Percentiles rank a stretch among this genome's conserved stretches.
Conservation (phyloP, 345 rosid species). For the Zanthoxylum bungeanum region DNA sequence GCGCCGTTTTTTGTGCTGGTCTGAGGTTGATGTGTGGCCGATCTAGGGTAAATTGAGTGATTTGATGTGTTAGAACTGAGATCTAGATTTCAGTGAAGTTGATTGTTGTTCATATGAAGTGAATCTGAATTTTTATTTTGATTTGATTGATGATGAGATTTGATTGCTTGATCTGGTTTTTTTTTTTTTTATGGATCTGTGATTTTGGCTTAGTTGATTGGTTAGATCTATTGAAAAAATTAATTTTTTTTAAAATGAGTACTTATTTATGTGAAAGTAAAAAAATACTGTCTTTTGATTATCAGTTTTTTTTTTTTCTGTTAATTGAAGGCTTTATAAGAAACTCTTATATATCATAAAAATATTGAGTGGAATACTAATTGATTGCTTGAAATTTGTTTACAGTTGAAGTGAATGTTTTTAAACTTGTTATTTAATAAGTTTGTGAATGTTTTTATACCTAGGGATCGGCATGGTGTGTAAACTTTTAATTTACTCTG, state of each 20-base stretch:
- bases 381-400: background rate
- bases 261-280: no score
- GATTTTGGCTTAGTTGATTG: background rate
- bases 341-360: no score
- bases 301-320: no score
- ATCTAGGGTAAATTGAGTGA: conserved; percentile 4
- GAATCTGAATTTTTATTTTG: background rate
- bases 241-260: no score
- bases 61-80: conserved; percentile 15
- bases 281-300: no score
- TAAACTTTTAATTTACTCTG: background rate
- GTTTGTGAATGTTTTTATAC: background rate
- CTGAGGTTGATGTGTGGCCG: background rate
- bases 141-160: no score
- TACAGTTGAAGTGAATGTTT: background rate
- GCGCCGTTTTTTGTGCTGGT: background rate
- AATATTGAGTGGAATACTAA: background rate
- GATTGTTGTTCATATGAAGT: background rate
- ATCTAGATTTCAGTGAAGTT: conserved; percentile 14
- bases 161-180: conserved; percentile 18
- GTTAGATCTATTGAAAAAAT: no score
- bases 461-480: background rate
- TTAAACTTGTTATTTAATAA: background rate
- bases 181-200: conserved; percentile 20
- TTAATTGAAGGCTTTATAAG: no score